Evolutionary conservation across 805 yeast genomes (phyloP).

Genomic region (Ogataea chonburiensis): DNA sequence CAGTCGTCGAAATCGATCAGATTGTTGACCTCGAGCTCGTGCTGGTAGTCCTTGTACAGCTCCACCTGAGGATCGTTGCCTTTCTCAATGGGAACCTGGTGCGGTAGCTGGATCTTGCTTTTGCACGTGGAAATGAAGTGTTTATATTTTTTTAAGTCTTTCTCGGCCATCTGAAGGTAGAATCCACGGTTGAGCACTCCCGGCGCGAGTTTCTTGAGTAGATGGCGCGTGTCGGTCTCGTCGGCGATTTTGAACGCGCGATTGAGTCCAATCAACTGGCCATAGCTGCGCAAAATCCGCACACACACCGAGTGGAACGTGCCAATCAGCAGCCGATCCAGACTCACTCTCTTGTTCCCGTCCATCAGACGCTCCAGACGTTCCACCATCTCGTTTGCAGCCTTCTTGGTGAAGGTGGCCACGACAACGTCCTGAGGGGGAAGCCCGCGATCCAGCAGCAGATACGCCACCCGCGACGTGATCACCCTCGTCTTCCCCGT

Average conservation of each 20-base stretch:
- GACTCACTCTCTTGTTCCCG: constrained; percentile 33
- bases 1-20: constrained; percentile 84
- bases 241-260: constrained; percentile 55
- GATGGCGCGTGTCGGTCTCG: constrained; percentile 54
- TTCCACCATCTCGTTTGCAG: constrained; percentile 80
- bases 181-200: constrained; percentile 13
- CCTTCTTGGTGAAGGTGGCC: constrained; percentile 91
- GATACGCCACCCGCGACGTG: constrained; percentile 72
- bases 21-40: constrained; percentile 39
- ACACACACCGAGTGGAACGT: constrained; percentile 88
- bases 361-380: constrained; percentile 46
- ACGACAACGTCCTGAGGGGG: constrained; percentile 69
- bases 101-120: constrained; percentile 48
- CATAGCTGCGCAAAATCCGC: constrained; percentile 54
- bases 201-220: constrained; percentile 40
- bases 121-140: constrained; percentile 56
- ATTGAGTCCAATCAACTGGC: constrained; percentile 45
- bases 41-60: constrained; percentile 55
- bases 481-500: constrained; percentile 82
- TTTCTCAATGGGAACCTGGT: constrained; percentile 31
- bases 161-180: constrained; percentile 29
- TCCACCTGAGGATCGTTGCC: constrained; percentile 34
- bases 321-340: constrained; percentile 61
- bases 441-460: constrained; percentile 50
- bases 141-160: constrained; percentile 41